Percentiles rank a stretch among this genome's conserved stretches.
These are phyloP conservation scores for Oropetium thomaeum DNA, from an alignment of 176 grass and related monocot species.

Conservation along the genomic window DNA sequence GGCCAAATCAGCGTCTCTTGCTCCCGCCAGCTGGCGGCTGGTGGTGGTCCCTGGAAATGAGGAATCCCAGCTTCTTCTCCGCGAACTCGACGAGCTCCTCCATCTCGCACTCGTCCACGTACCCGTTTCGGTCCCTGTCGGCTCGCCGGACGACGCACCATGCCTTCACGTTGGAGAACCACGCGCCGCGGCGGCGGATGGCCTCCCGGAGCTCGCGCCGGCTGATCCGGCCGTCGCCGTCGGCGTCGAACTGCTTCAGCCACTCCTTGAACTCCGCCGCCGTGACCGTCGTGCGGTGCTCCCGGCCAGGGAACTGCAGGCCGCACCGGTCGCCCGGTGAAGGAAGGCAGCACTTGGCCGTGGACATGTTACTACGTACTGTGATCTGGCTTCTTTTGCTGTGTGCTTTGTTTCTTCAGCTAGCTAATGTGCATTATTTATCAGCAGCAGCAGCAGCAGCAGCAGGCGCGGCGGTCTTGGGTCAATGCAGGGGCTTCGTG, in stretches of 20 bases:
- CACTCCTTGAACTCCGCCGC: slow-evolving; percentile 47
- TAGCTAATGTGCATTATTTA: too few species aligned
- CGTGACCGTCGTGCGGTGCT: slow-evolving; percentile 19
- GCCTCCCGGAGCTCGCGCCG: slow-evolving; percentile 48
- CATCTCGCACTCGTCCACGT: slow-evolving; percentile 51
- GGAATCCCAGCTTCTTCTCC: slow-evolving; percentile 45
- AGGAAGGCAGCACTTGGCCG: neutral
- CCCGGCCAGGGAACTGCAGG: neutral
- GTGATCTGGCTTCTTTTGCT: too few species aligned
- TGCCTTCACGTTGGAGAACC: slow-evolving; percentile 32
- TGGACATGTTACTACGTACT: neutral
- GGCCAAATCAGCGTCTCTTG: too few species aligned
- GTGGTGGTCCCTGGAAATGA: slow-evolving; percentile 16
- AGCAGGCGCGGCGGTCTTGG: too few species aligned
- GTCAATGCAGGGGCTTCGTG: neutral
- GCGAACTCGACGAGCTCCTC: slow-evolving; percentile 48
- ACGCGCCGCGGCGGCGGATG: slow-evolving; percentile 34
- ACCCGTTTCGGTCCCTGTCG: slow-evolving; percentile 47
- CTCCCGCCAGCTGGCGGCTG: too few species aligned
- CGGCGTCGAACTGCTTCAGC: slow-evolving; percentile 50
- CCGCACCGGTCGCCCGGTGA: neutral
- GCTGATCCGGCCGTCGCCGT: slow-evolving; percentile 56
- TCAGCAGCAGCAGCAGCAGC: too few species aligned
- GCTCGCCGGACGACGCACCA: neutral
- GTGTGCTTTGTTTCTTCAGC: too few species aligned